Percentiles rank a stretch among this genome's conserved stretches.
phyloP scores from a whole-genome alignment of 1,139 yeast species.

The Geotrichum phurueaensis region DNA sequence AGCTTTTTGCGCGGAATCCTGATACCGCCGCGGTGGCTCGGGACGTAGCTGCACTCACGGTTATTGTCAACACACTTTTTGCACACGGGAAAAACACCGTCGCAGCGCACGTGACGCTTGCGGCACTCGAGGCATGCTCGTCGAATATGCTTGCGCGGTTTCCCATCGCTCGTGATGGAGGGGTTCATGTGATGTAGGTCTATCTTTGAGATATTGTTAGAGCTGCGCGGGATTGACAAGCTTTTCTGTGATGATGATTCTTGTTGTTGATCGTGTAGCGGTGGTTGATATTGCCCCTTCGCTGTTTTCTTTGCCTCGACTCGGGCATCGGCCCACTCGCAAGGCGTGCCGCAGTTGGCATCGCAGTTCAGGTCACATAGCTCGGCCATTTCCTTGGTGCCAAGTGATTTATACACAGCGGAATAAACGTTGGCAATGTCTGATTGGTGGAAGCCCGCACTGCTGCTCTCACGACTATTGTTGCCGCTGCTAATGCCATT shows the following conservation, averaged over 20 bases:
- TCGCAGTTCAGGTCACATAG: slow-evolving; percentile 14
- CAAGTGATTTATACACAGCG: slow-evolving; percentile 5
- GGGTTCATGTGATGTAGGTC: slow-evolving; percentile 10
- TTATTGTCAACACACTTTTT: slow-evolving; percentile 15
- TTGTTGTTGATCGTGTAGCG: neutral
- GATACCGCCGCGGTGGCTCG: slow-evolving; percentile 19
- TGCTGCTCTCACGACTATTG: neutral
- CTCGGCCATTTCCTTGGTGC: slow-evolving; percentile 11
- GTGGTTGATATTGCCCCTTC: neutral
- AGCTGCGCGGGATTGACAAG: neutral
- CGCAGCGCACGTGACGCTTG: slow-evolving; percentile 19
- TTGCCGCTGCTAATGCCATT: neutral
- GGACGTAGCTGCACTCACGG: slow-evolving; percentile 17
- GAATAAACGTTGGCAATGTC: neutral
- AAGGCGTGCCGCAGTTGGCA: slow-evolving; percentile 12
- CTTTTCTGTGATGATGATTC: neutral
- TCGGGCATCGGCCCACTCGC: slow-evolving; percentile 13
- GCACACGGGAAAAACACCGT: slow-evolving; percentile 18
- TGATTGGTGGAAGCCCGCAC: neutral
- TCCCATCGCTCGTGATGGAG: slow-evolving; percentile 14
- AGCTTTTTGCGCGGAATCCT: slow-evolving; percentile 17
- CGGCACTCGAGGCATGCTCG: slow-evolving; percentile 20
- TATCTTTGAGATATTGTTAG: neutral
- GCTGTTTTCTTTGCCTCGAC: neutral
- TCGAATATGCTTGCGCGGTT: slow-evolving; percentile 18